These are phyloP conservation scores for Chiua virens DNA, from an alignment of 768 basidiomycete genomes.

Conservation along the genomic window DNA sequence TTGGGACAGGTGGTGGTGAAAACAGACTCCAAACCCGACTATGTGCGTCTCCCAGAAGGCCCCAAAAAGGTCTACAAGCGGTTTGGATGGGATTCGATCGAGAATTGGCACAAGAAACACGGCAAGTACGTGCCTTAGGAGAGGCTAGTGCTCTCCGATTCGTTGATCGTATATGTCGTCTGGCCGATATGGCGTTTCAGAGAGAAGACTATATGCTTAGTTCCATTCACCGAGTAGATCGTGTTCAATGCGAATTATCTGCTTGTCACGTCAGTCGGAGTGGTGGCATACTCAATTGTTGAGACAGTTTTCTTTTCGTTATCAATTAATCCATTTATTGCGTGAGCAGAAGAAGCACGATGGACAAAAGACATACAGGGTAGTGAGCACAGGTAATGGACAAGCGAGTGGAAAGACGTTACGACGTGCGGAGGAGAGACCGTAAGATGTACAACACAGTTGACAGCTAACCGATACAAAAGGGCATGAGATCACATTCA, in stretches of 20 bases:
- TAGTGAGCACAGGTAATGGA: conserved; percentile 3
- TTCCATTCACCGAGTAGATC: no score
- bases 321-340: background rate
- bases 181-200: no score
- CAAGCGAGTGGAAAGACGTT: conserved; percentile 7
- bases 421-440: conserved; percentile 4
- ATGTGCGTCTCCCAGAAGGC: conserved; percentile 64
- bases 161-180: no score
- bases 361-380: background rate
- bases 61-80: conserved; percentile 44
- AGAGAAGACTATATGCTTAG: no score
- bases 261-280: no score
- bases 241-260: no score
- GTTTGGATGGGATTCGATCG: conserved; percentile 49
- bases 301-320: background rate
- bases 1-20: conserved; percentile 43
- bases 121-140: conserved; percentile 34
- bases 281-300: no score
- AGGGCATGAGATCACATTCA: background rate
- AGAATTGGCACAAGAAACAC: conserved; percentile 61
- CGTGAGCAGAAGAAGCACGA: no score
- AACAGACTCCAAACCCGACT: conserved; percentile 52
- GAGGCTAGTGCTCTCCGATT: no score
- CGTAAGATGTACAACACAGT: background rate
- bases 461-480: conserved; percentile 2